Evolutionary conservation across 1,139 yeast genomes (phyloP).

Genomic region (Debaryomyces sp.): DNA sequence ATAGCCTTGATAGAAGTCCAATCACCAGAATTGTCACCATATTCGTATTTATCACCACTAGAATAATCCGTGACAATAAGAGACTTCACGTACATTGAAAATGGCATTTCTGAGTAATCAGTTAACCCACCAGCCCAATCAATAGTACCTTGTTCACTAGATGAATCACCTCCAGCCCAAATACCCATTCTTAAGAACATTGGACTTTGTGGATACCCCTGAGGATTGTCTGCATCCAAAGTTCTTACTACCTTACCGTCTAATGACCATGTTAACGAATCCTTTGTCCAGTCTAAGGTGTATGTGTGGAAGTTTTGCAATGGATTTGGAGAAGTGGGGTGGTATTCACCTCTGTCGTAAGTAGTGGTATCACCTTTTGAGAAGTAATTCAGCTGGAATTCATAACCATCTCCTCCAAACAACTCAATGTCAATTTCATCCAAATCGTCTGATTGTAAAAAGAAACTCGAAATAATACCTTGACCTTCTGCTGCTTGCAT

Average conservation of each 20-base stretch:
- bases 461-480: conserved; percentile 80
- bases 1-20: conserved; percentile 70
- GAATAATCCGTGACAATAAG: conserved; percentile 77
- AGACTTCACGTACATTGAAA: conserved; percentile 64
- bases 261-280: conserved; percentile 58
- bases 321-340: conserved; percentile 53
- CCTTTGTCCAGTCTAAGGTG: conserved; percentile 79
- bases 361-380: conserved; percentile 76
- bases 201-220: conserved; percentile 79
- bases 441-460: conserved; percentile 79
- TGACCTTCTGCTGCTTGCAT: conserved; percentile 72
- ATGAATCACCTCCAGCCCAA: conserved; percentile 85
- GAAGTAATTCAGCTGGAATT: conserved; percentile 81
- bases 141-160: conserved; percentile 68
- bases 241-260: conserved; percentile 65
- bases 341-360: conserved; percentile 80
- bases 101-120: conserved; percentile 67
- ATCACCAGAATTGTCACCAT: conserved; percentile 63
- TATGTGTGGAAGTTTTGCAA: conserved; percentile 65
- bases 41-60: conserved; percentile 68
- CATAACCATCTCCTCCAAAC: conserved; percentile 72
- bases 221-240: conserved; percentile 49
- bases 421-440: conserved; percentile 90
- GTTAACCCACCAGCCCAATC: conserved; percentile 87
- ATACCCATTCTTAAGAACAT: conserved; percentile 69